Percentiles rank a stretch among this genome's conserved stretches.
phyloP scores from a whole-genome alignment of 176 grass and related monocot genomes.

The Eragrostis nindensis region DNA sequence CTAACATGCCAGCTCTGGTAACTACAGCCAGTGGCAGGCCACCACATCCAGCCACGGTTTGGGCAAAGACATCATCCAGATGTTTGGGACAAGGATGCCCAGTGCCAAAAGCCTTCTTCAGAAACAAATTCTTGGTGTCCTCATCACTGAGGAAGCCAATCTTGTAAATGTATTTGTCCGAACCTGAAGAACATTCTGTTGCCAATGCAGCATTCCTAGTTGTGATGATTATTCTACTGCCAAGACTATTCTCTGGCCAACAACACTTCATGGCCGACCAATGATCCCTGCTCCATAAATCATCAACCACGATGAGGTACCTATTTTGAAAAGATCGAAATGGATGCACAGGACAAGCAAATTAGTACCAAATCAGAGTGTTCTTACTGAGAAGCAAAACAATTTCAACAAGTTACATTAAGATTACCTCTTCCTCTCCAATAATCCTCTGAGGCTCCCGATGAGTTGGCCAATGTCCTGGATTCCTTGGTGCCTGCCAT shows the following conservation, averaged over 20 bases:
- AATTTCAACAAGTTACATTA: neutral
- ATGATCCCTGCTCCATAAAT: conserved; percentile 28
- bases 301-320: conserved; percentile 46
- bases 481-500: neutral
- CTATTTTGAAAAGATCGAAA: conserved; percentile 14
- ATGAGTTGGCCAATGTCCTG: conserved; percentile 29
- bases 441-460: neutral
- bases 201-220: conserved; percentile 39
- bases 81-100: conserved; percentile 18
- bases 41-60: conserved; percentile 24
- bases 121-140: conserved; percentile 33
- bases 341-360: neutral
- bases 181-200: neutral
- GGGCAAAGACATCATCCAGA: neutral
- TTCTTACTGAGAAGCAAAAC: neutral
- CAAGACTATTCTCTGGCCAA: conserved; percentile 15
- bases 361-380: neutral
- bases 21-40: conserved; percentile 50
- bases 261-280: conserved; percentile 3
- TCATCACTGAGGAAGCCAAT: conserved; percentile 1
- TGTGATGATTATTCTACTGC: conserved; percentile 40
- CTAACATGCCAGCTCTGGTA: conserved; percentile 19
- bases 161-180: neutral
- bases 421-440: conserved; percentile 12
- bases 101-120: neutral